Conservation (phyloP, 176 grass and related monocot species). For the Oryza coarctata region DNA sequence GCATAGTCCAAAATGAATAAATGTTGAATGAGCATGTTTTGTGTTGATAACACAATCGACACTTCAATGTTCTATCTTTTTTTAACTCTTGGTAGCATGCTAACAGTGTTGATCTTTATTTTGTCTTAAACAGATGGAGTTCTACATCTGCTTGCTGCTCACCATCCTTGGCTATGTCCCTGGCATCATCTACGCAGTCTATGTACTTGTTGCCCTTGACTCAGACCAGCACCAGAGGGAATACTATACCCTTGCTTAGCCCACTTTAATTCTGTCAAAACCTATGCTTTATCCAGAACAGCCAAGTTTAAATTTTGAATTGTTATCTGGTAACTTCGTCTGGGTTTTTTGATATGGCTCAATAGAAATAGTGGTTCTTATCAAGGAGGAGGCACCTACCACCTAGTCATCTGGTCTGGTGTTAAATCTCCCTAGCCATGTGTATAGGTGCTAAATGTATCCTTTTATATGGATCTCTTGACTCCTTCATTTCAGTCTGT, state of each 20-base stretch:
- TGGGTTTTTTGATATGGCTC: not conserved
- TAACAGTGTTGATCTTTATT: not conserved
- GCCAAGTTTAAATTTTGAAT: not conserved
- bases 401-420: not conserved
- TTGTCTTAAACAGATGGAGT: conserved; percentile 48
- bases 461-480: not conserved
- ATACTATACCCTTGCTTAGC: conserved; percentile 45
- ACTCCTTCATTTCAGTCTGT: not conserved
- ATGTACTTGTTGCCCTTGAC: conserved; percentile 50
- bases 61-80: not conserved
- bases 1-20: too few relatives aligned
- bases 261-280: not conserved
- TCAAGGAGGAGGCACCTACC: not conserved
- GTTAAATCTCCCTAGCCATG: not conserved
- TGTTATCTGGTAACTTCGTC: not conserved
- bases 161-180: conserved; percentile 67
- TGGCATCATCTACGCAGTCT: conserved; percentile 69
- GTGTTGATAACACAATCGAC: too few relatives aligned
- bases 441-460: not conserved
- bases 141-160: conserved; percentile 74
- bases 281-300: not conserved
- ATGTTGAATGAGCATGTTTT: not conserved
- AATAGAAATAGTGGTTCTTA: not conserved
- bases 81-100: not conserved
- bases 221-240: conserved; percentile 32